Percentiles rank a stretch among this genome's conserved stretches.
Evolutionary conservation across 169 alveolate genomes (phyloP).

Genomic region (Cryptosporidium sp.): DNA sequence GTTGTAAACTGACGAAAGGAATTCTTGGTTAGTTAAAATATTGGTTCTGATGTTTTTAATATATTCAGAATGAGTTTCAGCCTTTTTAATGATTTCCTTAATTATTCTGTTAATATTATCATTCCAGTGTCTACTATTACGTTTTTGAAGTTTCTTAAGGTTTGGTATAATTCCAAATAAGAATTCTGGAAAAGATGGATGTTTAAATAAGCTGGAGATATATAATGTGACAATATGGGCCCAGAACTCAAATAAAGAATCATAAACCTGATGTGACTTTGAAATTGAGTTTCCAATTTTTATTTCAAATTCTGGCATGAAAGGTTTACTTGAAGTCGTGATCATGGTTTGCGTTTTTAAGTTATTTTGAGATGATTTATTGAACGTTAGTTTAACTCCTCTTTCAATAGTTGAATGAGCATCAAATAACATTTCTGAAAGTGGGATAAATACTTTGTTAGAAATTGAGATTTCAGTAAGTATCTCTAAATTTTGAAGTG

Average conservation of each 20-base stretch:
- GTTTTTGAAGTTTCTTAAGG: slow-evolving; percentile 25
- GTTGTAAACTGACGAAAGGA: not conserved
- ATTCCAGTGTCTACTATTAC: slow-evolving; percentile 53
- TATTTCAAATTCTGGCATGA: slow-evolving; percentile 45
- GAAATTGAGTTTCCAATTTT: slow-evolving; percentile 24
- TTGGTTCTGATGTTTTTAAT: slow-evolving; percentile 11
- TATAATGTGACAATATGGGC: slow-evolving; percentile 2
- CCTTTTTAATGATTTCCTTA: slow-evolving; percentile 12
- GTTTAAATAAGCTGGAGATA: slow-evolving; percentile 10
- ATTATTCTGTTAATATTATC: slow-evolving; percentile 2
- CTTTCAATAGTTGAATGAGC: slow-evolving; percentile 30
- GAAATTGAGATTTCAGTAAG: slow-evolving; percentile 31
- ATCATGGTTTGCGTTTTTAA: not conserved
- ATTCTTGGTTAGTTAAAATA: not conserved
- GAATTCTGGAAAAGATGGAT: slow-evolving; percentile 57
- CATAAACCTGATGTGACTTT: slow-evolving; percentile 46
- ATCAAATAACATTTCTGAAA: slow-evolving; percentile 34
- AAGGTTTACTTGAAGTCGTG: slow-evolving; percentile 34
- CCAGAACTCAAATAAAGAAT: slow-evolving; percentile 55
- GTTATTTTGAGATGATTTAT: slow-evolving; percentile 2
- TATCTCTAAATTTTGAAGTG: slow-evolving; percentile 12
- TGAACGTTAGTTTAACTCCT: slow-evolving; percentile 19
- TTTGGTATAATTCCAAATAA: slow-evolving; percentile 14
- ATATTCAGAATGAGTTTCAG: slow-evolving; percentile 28
- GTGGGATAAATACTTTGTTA: slow-evolving; percentile 36